Percentiles rank a stretch among this genome's conserved stretches.
Conservation (phyloP, 1,284 basidiomycete species). For the Boletus smithii region DNA sequence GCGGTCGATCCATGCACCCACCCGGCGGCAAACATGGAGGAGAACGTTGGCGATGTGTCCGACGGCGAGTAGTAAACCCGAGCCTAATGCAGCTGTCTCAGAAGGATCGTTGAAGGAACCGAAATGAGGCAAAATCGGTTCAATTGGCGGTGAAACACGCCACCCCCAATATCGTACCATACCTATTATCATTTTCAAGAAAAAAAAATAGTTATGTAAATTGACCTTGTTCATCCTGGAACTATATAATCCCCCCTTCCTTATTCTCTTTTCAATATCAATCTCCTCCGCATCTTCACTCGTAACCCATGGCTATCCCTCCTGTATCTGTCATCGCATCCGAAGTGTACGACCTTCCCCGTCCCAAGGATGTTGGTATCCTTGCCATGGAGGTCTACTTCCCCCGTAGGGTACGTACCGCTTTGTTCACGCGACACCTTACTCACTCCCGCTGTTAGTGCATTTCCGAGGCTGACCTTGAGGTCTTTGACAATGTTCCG, state of each 20-base stretch:
- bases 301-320: constrained; percentile 21
- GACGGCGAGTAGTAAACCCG: too few species aligned
- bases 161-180: constrained; percentile 23
- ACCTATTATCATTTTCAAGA: constrained; percentile 24
- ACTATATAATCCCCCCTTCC: constrained; percentile 25
- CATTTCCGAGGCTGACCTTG: constrained; percentile 92
- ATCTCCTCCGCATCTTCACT: constrained; percentile 1
- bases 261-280: constrained; percentile 1
- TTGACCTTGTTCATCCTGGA: not conserved
- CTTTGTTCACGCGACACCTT: constrained; percentile 24
- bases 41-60: not conserved
- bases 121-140: too few species aligned
- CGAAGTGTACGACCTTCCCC: constrained; percentile 35
- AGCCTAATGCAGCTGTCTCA: too few species aligned
- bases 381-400: constrained; percentile 93
- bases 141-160: constrained; percentile 29
- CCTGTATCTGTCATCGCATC: constrained; percentile 9
- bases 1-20: too few species aligned
- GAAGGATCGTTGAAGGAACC: too few species aligned
- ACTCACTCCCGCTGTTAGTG: constrained; percentile 48
- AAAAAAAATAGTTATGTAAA: constrained; percentile 27
- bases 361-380: constrained; percentile 90
- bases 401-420: constrained; percentile 72
- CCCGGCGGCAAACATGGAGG: too few species aligned
- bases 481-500: constrained; percentile 93